phyloP scores from a whole-genome alignment of 495 filamentous ascomycete species.

The Amphirosellinia nigrospora region DNA sequence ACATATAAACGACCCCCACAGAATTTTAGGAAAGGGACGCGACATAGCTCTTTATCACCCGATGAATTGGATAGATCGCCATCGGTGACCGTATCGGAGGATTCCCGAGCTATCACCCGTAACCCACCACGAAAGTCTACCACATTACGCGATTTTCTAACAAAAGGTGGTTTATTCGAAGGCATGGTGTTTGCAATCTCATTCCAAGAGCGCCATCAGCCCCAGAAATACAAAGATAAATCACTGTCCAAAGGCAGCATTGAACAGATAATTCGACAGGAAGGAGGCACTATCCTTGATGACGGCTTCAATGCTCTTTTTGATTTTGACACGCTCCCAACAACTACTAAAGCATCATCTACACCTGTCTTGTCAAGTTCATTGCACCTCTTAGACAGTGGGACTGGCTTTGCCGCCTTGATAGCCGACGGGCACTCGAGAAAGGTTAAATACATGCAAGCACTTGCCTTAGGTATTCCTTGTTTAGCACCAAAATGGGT shows the following conservation, averaged over 20 bases:
- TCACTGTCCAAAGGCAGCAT: conserved; percentile 55
- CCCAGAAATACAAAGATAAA: conserved; percentile 59
- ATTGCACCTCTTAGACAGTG: conserved; percentile 36
- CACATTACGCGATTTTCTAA: conserved; percentile 30
- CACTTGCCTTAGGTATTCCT: conserved; percentile 86
- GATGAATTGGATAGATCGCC: conserved; percentile 48
- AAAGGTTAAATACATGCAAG: conserved; percentile 94
- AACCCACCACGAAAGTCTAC: conserved; percentile 32
- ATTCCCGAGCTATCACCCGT: conserved; percentile 23
- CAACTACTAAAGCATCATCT: conserved; percentile 27
- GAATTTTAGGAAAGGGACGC: conserved; percentile 26
- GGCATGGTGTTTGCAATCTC: conserved; percentile 85
- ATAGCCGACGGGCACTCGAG: conserved; percentile 88
- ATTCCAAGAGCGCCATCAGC: conserved; percentile 54
- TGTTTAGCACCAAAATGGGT: conserved; percentile 85
- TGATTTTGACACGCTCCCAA: conserved; percentile 50
- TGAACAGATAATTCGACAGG: conserved; percentile 52
- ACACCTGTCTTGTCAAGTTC: conserved; percentile 30
- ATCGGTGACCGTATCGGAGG: conserved; percentile 20
- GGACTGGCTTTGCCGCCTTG: conserved; percentile 76
- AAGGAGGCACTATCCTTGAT: conserved; percentile 75
- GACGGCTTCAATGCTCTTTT: conserved; percentile 89
- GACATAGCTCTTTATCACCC: conserved; percentile 44
- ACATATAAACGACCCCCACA: conserved; percentile 33
- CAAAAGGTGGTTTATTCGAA: conserved; percentile 58